These are phyloP conservation scores for Neofusicoccum cordaticola DNA, from an alignment of 2,329 filamentous ascomycete genomes.

Conservation along the genomic window DNA sequence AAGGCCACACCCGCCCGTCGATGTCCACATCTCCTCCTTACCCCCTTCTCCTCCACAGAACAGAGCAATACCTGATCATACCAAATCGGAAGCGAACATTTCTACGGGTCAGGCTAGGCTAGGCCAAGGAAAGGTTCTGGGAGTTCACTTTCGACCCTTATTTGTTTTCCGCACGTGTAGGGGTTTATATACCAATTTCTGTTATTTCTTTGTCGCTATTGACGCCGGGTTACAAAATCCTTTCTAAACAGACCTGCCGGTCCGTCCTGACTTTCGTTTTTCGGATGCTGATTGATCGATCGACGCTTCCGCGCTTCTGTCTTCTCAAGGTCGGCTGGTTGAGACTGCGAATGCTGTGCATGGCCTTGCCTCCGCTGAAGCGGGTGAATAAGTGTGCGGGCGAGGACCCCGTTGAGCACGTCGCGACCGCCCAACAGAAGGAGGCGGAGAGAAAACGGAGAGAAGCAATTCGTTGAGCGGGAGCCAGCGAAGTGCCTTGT, in stretches of 20 bases:
- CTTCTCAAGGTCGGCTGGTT: too few species aligned
- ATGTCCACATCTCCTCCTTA: not conserved
- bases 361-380: too few species aligned
- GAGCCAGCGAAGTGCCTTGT: too few species aligned
- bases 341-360: too few species aligned
- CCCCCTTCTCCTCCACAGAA: not conserved
- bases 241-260: not conserved
- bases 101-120: not conserved
- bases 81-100: not conserved
- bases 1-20: not conserved
- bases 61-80: not conserved
- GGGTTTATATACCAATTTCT: constrained; percentile 11
- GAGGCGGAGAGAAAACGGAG: too few species aligned
- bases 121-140: not conserved
- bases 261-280: not conserved
- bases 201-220: not conserved
- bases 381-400: too few species aligned
- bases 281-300: not conserved
- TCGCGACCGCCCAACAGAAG: too few species aligned
- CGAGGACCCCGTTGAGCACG: too few species aligned
- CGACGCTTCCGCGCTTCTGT: too few species aligned
- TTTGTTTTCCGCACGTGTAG: not conserved
- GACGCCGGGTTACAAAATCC: not conserved
- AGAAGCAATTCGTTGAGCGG: too few species aligned
- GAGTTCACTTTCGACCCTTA: not conserved